Base-by-base conservation (phyloP, 441 rosid genomes). In the Croton setiger region DNA sequence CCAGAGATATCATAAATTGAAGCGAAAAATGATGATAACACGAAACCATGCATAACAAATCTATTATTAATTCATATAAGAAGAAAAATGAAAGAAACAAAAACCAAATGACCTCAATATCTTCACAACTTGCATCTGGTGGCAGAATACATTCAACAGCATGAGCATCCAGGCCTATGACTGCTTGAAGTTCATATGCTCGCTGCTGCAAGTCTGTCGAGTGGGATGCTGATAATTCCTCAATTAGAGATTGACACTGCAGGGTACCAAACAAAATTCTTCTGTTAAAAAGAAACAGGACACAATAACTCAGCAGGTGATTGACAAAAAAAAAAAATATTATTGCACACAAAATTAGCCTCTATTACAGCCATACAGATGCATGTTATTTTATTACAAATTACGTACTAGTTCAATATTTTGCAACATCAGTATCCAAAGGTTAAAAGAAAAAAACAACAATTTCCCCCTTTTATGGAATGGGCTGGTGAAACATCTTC, bases 201-300 rank as follows among this genome's bases (percentile, higher is more conserved):
- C 97, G 97, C 74, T 95, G 97, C 86, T 95, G 99, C 79, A 92
- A 80, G 79, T 92, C 99, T 60, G 98, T 89, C 66, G 98, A 95
- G 83, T 92, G 96, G 73, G 99, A 92, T 73, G 93, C 97, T 66
- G 91, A 82, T 72, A 88, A 80, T 80, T 90, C 98, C 80, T 92
- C 98, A 44, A 89, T 83, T 76, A 92, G 78, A 56, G 96, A 81
- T 78, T 95, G 98, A 71, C 96, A 95, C 98, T 95, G 86, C 83
- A 87, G 65, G 68, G 78, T 18, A 41, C 60, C 31, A 71, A 39
- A 58, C 11, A 74, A 67, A 21, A 54, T 55, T 56, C 31, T 27
- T 27, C 31, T 27, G 31, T 20, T 2, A 45, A 35, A 21, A 33
- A 63, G 20, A 41, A 45, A 2, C 18, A 47, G 35, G 33, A 52